Conservation (phyloP, 345 rosid genomes). For the Turritis glabra region DNA sequence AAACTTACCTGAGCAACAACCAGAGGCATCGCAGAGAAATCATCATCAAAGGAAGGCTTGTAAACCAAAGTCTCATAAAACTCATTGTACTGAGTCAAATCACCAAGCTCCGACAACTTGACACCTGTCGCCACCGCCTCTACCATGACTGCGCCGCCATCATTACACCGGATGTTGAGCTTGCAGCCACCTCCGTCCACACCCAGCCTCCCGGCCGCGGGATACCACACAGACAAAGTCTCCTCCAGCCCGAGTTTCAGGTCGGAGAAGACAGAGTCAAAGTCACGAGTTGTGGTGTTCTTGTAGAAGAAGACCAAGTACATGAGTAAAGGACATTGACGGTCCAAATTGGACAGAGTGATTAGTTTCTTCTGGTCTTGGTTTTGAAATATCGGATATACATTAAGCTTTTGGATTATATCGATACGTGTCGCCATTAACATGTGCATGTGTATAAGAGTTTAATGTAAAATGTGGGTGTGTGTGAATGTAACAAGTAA, state of each 20-base stretch:
- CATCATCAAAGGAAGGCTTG: slow-evolving; percentile 47
- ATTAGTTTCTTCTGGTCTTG: slow-evolving; percentile 36
- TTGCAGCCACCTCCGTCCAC: slow-evolving; percentile 48
- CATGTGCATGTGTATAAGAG: slow-evolving; percentile 13
- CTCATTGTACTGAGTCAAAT: slow-evolving; percentile 52
- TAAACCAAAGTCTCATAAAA: slow-evolving; percentile 53
- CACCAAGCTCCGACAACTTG: slow-evolving; percentile 58
- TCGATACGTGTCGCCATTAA: slow-evolving; percentile 38
- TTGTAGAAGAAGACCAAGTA: slow-evolving; percentile 63
- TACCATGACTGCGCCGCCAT: slow-evolving; percentile 51
- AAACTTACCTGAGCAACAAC: slow-evolving; percentile 61
- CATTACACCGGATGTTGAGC: slow-evolving; percentile 62
- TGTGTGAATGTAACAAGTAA: slow-evolving; percentile 30
- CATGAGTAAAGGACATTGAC: slow-evolving; percentile 70
- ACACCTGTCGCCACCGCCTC: slow-evolving; percentile 51
- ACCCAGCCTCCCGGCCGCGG: slow-evolving; percentile 60
- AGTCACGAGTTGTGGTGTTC: slow-evolving; percentile 36
- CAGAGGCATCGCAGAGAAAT: slow-evolving; percentile 58
- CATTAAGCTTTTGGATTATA: slow-evolving; percentile 34
- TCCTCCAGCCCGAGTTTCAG: slow-evolving; percentile 60
- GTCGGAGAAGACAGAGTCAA: slow-evolving; percentile 43
- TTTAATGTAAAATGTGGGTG: slow-evolving; percentile 16
- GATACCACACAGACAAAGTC: slow-evolving; percentile 58
- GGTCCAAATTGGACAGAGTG: slow-evolving; percentile 59
- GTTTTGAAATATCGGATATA: slow-evolving; percentile 31